Conservation (phyloP, 108 stramenopile genomes). For the Seminavis robusta region DNA sequence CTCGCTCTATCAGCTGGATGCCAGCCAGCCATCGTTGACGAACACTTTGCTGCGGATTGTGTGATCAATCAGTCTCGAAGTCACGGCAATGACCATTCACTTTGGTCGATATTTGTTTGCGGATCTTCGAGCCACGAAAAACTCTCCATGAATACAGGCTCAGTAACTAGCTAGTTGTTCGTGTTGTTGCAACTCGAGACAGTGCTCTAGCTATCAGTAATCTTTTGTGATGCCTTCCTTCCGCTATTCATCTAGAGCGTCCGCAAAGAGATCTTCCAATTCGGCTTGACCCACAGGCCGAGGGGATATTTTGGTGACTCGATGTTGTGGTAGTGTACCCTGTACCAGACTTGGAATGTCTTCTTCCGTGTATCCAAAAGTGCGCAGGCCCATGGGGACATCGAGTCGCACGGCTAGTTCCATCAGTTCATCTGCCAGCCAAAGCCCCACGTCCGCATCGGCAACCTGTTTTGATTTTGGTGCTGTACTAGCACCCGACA, state of each 20-base stretch:
- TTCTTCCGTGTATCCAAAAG: slow-evolving; percentile 30
- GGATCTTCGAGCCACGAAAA: too few species aligned
- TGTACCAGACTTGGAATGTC: slow-evolving; percentile 40
- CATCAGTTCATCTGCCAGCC: slow-evolving; percentile 41
- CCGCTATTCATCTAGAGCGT: slow-evolving; percentile 22
- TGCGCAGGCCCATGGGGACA: slow-evolving; percentile 35
- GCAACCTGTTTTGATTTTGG: slow-evolving; percentile 6
- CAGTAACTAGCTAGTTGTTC: too few species aligned
- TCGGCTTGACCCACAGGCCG: slow-evolving; percentile 33
- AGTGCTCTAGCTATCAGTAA: too few species aligned
- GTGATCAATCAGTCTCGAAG: too few species aligned
- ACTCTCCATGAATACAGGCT: too few species aligned
- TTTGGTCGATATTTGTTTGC: too few species aligned
- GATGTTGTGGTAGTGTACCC: slow-evolving; percentile 51
- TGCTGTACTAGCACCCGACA: slow-evolving; percentile 13
- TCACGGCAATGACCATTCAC: too few species aligned
- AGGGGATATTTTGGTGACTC: slow-evolving; percentile 50
- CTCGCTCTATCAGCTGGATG: too few species aligned
- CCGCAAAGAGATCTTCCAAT: slow-evolving; percentile 27
- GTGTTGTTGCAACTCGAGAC: too few species aligned
- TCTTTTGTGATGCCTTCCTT: not conserved
- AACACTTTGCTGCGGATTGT: too few species aligned
- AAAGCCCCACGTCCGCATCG: slow-evolving; percentile 27
- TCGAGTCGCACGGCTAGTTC: slow-evolving; percentile 30
- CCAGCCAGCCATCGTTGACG: too few species aligned